A percentile compares a stretch with the other conserved stretches of the same genome.
Conservation (phyloP, 1,284 basidiomycete genomes). For the Ustilago xerochloae region DNA sequence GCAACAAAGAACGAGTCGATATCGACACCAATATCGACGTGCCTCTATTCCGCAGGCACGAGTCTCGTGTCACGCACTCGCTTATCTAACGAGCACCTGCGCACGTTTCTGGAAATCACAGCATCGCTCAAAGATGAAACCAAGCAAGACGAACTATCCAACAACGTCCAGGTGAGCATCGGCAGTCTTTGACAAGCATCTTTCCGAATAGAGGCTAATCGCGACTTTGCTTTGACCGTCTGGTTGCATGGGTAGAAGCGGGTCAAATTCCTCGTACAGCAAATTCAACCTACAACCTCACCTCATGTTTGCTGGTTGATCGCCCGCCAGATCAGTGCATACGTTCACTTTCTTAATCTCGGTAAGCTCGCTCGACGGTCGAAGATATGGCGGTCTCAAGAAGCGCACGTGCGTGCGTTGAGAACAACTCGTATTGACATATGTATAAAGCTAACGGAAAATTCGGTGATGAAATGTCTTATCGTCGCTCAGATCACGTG, state of each 20-base stretch:
- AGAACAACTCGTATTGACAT: background rate
- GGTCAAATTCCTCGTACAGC: background rate
- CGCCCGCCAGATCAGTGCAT: constrained; percentile 17
- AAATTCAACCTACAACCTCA: constrained; percentile 7
- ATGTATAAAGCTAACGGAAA: background rate
- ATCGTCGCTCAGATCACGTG: constrained; percentile 5
- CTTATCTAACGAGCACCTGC: constrained; percentile 8
- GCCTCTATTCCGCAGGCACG: too few relatives aligned
- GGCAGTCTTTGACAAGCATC: too few relatives aligned
- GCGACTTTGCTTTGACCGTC: too few relatives aligned
- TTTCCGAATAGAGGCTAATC: too few relatives aligned
- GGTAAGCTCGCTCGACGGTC: constrained; percentile 19
- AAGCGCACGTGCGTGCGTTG: background rate
- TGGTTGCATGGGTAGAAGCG: background rate
- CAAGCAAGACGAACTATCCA: background rate
- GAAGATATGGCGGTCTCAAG: background rate
- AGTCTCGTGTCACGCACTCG: background rate
- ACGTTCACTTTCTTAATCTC: constrained; percentile 25
- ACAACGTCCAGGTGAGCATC: constrained; percentile 11
- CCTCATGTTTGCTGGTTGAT: constrained; percentile 4
- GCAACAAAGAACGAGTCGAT: background rate
- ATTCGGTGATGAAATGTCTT: background rate
- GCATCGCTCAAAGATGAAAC: constrained; percentile 6
- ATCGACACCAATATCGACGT: too few relatives aligned
- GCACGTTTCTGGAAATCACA: constrained; percentile 11